These are phyloP conservation scores for Adiantum capillusveneris DNA, from an alignment of 75 land plant genomes.

Conservation along the genomic window DNA sequence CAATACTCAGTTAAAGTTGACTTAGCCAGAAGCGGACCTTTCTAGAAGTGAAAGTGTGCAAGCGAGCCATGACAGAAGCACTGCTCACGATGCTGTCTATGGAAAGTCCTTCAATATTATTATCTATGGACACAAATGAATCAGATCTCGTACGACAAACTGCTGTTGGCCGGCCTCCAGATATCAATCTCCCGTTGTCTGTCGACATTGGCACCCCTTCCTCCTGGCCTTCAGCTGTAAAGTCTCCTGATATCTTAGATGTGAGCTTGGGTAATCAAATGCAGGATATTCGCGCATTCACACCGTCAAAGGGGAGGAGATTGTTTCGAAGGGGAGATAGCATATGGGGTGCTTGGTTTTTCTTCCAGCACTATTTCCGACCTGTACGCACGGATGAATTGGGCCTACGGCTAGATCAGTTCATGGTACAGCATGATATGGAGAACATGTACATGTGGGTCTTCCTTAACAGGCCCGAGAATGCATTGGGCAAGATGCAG, in stretches of 20 bases:
- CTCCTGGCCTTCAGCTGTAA: slow-evolving; percentile 22
- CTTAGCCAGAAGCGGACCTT: too few relatives aligned
- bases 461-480: slow-evolving; percentile 80
- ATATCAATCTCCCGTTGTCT: slow-evolving; percentile 58
- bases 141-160: slow-evolving; percentile 18
- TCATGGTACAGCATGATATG: slow-evolving; percentile 92
- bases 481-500: slow-evolving; percentile 93
- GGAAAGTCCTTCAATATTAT: slow-evolving; percentile 55
- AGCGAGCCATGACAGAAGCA: slow-evolving; percentile 26
- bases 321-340: slow-evolving; percentile 54
- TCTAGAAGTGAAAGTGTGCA: too few relatives aligned
- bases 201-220: slow-evolving; percentile 22
- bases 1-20: too few relatives aligned
- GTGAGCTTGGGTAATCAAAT: slow-evolving; percentile 45
- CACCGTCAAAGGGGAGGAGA: slow-evolving; percentile 27
- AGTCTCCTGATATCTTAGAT: slow-evolving; percentile 41
- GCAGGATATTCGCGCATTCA: slow-evolving; percentile 36
- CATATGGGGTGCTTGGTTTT: slow-evolving; percentile 95
- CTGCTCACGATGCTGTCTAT: slow-evolving; percentile 43
- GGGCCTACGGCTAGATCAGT: slow-evolving; percentile 69
- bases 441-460: slow-evolving; percentile 99
- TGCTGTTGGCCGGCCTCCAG: slow-evolving; percentile 43
- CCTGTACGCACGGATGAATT: slow-evolving; percentile 60
- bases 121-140: slow-evolving; percentile 65
- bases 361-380: slow-evolving; percentile 79